Percentiles rank a stretch among this genome's conserved stretches.
Conservation (phyloP, 2,329 filamentous ascomycete genomes). For the Colletotrichum lini region DNA sequence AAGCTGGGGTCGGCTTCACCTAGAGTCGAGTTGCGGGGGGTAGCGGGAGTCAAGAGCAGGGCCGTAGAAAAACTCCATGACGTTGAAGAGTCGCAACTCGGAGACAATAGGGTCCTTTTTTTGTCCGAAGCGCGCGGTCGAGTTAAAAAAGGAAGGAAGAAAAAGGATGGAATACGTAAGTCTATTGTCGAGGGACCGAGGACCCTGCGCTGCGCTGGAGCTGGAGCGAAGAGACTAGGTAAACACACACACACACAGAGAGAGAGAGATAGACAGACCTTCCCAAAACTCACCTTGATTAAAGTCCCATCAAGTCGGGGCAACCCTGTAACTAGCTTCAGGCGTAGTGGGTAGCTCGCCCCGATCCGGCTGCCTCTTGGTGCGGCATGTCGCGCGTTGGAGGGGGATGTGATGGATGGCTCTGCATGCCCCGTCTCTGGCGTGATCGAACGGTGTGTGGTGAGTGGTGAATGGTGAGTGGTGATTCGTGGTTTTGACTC, state of each 20-base stretch:
- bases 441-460: conserved; percentile 40
- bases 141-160: conserved; percentile 23
- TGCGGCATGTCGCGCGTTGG: conserved; percentile 37
- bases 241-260: no score
- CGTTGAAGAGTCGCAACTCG: conserved; percentile 31
- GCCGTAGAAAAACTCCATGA: conserved; percentile 32
- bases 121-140: conserved; percentile 39
- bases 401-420: conserved; percentile 24
- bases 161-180: conserved; percentile 41
- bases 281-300: conserved; percentile 40
- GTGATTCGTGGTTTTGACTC: conserved; percentile 22
- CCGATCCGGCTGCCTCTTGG: conserved; percentile 27
- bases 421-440: conserved; percentile 40
- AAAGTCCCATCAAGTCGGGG: conserved; percentile 34
- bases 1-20: conserved; percentile 22
- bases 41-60: conserved; percentile 11
- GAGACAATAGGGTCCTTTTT: conserved; percentile 5
- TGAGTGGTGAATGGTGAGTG: conserved; percentile 28
- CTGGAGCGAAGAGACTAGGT: conserved; percentile 1
- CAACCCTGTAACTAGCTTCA: conserved; percentile 41
- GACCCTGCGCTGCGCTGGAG: conserved; percentile 34
- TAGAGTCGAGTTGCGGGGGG: conserved; percentile 30
- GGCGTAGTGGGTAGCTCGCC: conserved; percentile 34
- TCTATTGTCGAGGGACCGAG: conserved; percentile 36
- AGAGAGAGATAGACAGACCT: conserved; percentile 16